These are phyloP conservation scores for Fusarium dlaminii DNA, from an alignment of 2,329 filamentous ascomycete genomes.

Conservation along the genomic window DNA sequence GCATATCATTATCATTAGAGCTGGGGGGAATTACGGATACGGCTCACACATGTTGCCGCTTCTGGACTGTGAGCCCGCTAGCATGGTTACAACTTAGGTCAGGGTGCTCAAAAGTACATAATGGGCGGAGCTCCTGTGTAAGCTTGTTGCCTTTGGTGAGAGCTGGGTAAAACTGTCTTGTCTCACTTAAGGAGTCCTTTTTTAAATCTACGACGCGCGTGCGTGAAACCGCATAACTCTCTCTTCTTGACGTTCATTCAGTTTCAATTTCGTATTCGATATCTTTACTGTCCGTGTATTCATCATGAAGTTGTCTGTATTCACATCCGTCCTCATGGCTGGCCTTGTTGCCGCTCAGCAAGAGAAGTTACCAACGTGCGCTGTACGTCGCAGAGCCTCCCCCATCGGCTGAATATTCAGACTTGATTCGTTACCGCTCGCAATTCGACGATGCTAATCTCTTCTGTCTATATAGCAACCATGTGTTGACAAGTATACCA, in stretches of 20 bases:
- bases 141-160: background rate
- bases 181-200: constrained; percentile 11
- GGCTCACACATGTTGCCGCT: background rate
- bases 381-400: constrained; percentile 46
- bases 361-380: constrained; percentile 49
- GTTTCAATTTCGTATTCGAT: background rate
- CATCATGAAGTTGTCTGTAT: constrained; percentile 50
- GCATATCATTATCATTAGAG: background rate
- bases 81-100: background rate
- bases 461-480: constrained; percentile 37
- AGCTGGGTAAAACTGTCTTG: background rate
- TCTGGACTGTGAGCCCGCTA: background rate
- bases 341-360: constrained; percentile 49
- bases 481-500: constrained; percentile 49
- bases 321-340: constrained; percentile 45
- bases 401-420: background rate
- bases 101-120: background rate
- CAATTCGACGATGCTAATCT: constrained; percentile 4
- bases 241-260: background rate
- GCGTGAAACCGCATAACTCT: background rate
- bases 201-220: constrained; percentile 8
- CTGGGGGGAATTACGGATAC: constrained; percentile 2
- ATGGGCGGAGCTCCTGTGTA: background rate
- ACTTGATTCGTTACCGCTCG: background rate
- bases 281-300: background rate